Base-by-base conservation (phyloP, 306 rosid genomes). In the Lupinus albus region DNA sequence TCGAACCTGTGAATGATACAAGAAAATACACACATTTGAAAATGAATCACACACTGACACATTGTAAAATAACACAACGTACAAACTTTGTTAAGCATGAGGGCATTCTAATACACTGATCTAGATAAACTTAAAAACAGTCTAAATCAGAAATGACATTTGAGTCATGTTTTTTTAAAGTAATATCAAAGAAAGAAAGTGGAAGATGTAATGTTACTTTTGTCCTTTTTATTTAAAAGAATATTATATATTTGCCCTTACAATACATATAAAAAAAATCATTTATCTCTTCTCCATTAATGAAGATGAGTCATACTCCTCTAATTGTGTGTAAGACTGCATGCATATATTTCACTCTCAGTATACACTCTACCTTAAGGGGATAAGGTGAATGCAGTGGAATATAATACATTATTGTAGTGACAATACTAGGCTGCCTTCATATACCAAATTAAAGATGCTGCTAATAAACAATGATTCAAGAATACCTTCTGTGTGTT, bases 401-500 rank as follows among this genome's bases (percentile, higher is more conserved):
- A 32, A 67, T 36, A 32, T 50, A 39, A 55, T 2, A 36, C 2
- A 61, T 38, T 28, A 8, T 39, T 38, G 16, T 51, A 25, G 70
- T 14, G 46, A 2, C 35, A 4, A 61, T 14, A n/a, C 70, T 5
- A 11, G 2, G 49, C 46, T 56, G 55, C 10, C 13, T 56, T n/a
- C 42, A 1, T n/a, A 41, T 52, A 57, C 51, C 64, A 74, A n/a
- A n/a, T n/a, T n/a, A n/a, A 41, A 54, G 25, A 67, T 16, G 15
- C 16, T 8, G 30, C 30, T 25, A 55, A 74, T 35, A 56, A 57
- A 64, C 41, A 5, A 12, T 18, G 39, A 58, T 44, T 18, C 28
- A 15, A 25, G 36, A 38, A 2, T 20, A 46, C 39, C 87, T 83
- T 71, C 54, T 78, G 56, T 35, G 18, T 16, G 87, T 69, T 44